Conservation (phyloP, 805 yeast genomes). For the Ogataea siamensis region DNA sequence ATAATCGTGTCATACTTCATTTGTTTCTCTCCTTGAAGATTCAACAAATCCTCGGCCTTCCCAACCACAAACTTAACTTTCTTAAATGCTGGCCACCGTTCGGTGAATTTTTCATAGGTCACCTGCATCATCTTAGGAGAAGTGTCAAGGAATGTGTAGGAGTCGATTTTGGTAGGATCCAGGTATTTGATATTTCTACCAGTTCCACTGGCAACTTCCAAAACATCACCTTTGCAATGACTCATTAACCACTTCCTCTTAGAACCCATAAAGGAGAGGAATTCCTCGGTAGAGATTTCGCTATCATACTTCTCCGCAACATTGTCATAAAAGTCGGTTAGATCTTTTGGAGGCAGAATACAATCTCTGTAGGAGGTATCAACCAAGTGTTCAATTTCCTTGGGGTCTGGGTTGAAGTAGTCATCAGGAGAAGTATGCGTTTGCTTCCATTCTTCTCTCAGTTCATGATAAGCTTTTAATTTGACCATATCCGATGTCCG, state of each 20-base stretch:
- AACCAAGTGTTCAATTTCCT: slow-evolving; percentile 31
- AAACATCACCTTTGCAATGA: slow-evolving; percentile 79
- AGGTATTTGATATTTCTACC: slow-evolving; percentile 86
- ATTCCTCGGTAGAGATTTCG: slow-evolving; percentile 73
- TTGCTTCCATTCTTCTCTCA: slow-evolving; percentile 40
- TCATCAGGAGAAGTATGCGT: slow-evolving; percentile 8
- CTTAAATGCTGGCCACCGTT: slow-evolving; percentile 60
- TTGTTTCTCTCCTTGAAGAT: slow-evolving; percentile 36
- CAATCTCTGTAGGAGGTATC: slow-evolving; percentile 34
- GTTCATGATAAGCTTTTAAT: slow-evolving; percentile 54
- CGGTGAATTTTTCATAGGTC: slow-evolving; percentile 69
- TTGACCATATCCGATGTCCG: slow-evolving; percentile 64
- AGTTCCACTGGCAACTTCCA: slow-evolving; percentile 95
- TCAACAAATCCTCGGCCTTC: slow-evolving; percentile 75
- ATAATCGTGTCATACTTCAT: slow-evolving; percentile 85
- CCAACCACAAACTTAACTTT: slow-evolving; percentile 89
- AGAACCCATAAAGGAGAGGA: slow-evolving; percentile 55
- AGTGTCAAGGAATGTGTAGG: slow-evolving; percentile 84
- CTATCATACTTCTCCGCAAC: slow-evolving; percentile 80
- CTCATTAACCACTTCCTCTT: slow-evolving; percentile 79
- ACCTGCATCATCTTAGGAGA: slow-evolving; percentile 83
- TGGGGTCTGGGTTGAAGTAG: slow-evolving; percentile 36
- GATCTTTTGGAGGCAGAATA: slow-evolving; percentile 72
- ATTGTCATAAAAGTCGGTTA: slow-evolving; percentile 73
- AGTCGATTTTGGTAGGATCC: slow-evolving; percentile 54